Percentiles rank a stretch among this genome's conserved stretches.
Conservation (phyloP, 2,329 filamentous ascomycete genomes). For the Emericellopsis cladophorae region DNA sequence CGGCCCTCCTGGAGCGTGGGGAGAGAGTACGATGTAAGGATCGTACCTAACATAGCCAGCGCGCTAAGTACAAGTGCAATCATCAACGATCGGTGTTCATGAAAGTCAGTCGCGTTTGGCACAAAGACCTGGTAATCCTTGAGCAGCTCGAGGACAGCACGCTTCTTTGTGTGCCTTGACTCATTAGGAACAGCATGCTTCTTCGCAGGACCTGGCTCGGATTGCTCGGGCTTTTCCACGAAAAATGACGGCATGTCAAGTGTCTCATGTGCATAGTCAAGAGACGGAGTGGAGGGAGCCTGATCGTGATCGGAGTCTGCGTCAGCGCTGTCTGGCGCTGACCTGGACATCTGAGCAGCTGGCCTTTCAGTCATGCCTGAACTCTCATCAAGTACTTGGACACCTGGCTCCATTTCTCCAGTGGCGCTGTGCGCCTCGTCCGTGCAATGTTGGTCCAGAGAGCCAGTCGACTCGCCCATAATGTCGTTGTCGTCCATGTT, state of each 20-base stretch:
- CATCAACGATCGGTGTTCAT: too few species aligned
- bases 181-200: too few species aligned
- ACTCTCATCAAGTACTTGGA: neutral
- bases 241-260: constrained; percentile 29
- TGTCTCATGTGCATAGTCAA: constrained; percentile 35
- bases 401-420: constrained; percentile 21
- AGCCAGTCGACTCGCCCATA: constrained; percentile 34
- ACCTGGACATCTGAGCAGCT: neutral
- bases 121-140: too few species aligned
- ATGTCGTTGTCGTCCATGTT: constrained; percentile 27
- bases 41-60: too few species aligned
- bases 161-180: too few species aligned
- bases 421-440: constrained; percentile 40
- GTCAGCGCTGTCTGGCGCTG: neutral
- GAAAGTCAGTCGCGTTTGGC: too few species aligned
- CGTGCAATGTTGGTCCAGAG: constrained; percentile 32
- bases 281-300: constrained; percentile 21
- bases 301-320: too few species aligned
- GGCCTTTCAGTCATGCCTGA: constrained; percentile 1
- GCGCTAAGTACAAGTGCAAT: too few species aligned
- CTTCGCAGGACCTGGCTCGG: constrained; percentile 5
- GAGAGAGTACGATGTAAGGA: too few species aligned
- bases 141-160: too few species aligned
- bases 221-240: constrained; percentile 15
- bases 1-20: too few species aligned